Evolutionary conservation across 176 grass and related monocot species (phyloP), one percentile per base, ranked within the genome.

Genomic region (Aegilops speltoides): DNA sequence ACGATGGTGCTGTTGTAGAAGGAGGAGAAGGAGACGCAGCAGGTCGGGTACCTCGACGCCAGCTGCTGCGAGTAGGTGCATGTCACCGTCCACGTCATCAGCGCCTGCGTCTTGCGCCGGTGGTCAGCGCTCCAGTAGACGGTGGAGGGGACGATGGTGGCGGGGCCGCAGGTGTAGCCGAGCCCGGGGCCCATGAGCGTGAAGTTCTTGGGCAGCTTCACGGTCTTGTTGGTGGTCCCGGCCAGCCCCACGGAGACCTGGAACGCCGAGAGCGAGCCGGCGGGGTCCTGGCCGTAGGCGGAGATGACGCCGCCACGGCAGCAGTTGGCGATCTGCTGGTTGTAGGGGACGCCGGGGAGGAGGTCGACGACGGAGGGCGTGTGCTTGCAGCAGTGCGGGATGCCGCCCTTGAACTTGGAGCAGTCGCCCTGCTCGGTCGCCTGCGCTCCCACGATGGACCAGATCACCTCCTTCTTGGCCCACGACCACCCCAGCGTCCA

Each of bases 301-400:
- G 82, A 78, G 9, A 98, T 64, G 13, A 98, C 97, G 29, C 97
- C 96, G n/a, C 84, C 97, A 60, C 94, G 94, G 92, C 97, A 98
- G 89, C 97, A 98, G 89, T 96, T 98, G 59, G 97, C 97, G 78
- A 98, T 96, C 88, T 98, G 97, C 86, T 96, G 93, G 84, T 98
- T 98, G 92, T 94, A 98, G 31, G 97, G 97, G 4, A 96, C 94
- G n/a, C 97, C 97, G 0, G 97, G 96, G 8, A 98, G 94, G 76
- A 98, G 82, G 83, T 98, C 97, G 2, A 98, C 93, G 2, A 98
- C 16, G 64, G 88, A 12, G 4, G 93, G 97, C 0, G 92, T 96
- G 59, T 54, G 85, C 87, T 96, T 98, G 90, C 97, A 98, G 78
- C 82, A 87, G 91, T 96, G 93, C 5, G 96, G 97, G 75, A 89